phyloP scores from a whole-genome alignment of 257 asterid species.

The Solanum commersonii region DNA sequence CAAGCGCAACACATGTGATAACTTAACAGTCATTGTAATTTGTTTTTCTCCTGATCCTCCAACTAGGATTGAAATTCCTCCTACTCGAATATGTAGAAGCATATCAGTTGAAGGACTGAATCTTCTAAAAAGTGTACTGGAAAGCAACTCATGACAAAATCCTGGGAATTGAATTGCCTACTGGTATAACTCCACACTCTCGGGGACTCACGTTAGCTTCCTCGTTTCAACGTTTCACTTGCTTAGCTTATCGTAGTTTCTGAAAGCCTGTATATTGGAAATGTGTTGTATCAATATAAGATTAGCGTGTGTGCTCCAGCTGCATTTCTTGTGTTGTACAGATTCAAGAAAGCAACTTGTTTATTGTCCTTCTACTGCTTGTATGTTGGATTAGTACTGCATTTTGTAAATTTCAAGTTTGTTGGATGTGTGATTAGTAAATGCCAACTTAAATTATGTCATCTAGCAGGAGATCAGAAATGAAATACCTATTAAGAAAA shows the following conservation, averaged over 20 bases:
- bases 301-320: neutral
- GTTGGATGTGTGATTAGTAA: neutral
- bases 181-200: neutral
- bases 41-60: conserved; percentile 95
- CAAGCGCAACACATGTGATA: conserved; percentile 74
- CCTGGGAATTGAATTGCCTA: neutral
- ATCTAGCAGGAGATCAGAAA: neutral
- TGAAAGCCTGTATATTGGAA: neutral
- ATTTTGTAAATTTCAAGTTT: neutral
- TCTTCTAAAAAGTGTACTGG: neutral
- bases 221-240: neutral
- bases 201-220: neutral
- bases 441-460: neutral
- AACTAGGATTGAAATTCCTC: conserved; percentile 47
- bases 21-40: conserved; percentile 61
- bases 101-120: neutral
- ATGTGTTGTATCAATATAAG: neutral
- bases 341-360: neutral
- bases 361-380: neutral
- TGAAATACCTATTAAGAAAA: neutral
- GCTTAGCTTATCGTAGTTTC: neutral
- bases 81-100: conserved; percentile 43
- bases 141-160: neutral
- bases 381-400: neutral
- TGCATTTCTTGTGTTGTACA: neutral